Base-by-base conservation (phyloP, 2,329 filamentous ascomycete genomes). In the Orbilia quercus region DNA sequence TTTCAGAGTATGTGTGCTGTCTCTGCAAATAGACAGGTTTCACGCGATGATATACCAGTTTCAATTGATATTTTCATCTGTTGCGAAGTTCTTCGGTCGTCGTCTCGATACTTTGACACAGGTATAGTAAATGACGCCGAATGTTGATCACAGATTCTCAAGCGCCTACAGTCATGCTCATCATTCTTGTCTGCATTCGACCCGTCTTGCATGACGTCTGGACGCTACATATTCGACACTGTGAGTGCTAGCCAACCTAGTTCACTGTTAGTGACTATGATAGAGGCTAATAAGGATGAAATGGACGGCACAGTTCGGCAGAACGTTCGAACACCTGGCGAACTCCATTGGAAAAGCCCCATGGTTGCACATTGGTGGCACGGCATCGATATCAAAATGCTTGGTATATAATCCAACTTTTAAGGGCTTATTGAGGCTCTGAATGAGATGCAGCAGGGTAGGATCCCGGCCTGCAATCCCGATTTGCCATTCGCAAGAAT, bases 1-100 rank as follows among this genome's bases (percentile, higher is more conserved):
- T 67, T 67, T 67, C 63, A 51, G 40, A 14, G 51, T 57, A 42
- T 66, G 62, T 51, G 47, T 20, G 11, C 28, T 66, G 22, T 51
- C 51, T 23, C 45, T 69, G 54, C 36, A 60, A 69, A 54, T 69
- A 38, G 47, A 53, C 53, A 42, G 44, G 28, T 9, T 4, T 45
- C 60, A 48, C 60, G 50, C 18, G 23, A 28, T 31, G 5, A 31
- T 9, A 31, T 31, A 4, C 28, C 5, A 31, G 28, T 31, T 31
- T 9, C 28, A 31, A 31, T 4, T 31, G 28, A 31, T 31, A 31
- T 31, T 4, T 31, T 31, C 9, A 4, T 31, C 9, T 31, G n/a
- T n/a, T n/a, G n/a, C n/a, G 28, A 31, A 31, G 28, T 9, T 31
- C 28, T 31, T 5, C 9, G 28, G 5, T 31, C 28, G 9, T 4